Base-by-base conservation (phyloP, 768 basidiomycete genomes). In the Serpula lacrymans region DNA sequence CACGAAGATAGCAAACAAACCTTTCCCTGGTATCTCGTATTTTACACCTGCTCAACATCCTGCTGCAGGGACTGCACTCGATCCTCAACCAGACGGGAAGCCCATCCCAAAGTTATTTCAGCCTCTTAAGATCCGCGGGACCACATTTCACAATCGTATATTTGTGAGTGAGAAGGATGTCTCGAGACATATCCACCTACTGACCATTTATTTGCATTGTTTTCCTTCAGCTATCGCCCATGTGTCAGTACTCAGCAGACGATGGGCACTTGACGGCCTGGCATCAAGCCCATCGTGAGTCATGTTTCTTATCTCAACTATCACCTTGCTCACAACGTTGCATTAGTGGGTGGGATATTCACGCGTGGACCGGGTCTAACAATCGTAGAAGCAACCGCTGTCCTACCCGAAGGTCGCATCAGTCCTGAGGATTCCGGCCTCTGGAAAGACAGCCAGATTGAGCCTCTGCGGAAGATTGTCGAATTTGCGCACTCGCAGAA, bases 401-500 rank as follows among this genome's bases (percentile, higher is more conserved):
- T 85, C n/a, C 50, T 66, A 6, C 71, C 75, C 1, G 70, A 78
- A 52, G 78, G 78, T 4, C 70, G 82, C n/a, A 84, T 84, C 58
- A 74, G 77, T 0, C 81, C 84, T 1, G 68, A 82, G 45, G 84
- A 84, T 42, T 43, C 60, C 14, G 84, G 82, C 5, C 52, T 86
- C 39, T 86, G 84, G 83, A 59, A 67, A 17, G 84, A 83, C 44
- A 64, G 65, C 2, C 84, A 86, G 27, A 69, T 63, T 47, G 66
- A 58, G 13, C 49, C 60, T 2, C 53, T 75, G 29, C 65, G 70
- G 42, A 58, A 72, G 26, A 68, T 88, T 48, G 74, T 80, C 52
- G 75, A 82, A 43, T 85, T 86, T 39, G 82, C 82, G n/a, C 82
- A 85, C 53, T 75, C 78, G 1, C 81, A 83, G 49, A 74, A 70